These are phyloP conservation scores for Corylus americana DNA, from an alignment of 306 rosid genomes.

Conservation along the genomic window DNA sequence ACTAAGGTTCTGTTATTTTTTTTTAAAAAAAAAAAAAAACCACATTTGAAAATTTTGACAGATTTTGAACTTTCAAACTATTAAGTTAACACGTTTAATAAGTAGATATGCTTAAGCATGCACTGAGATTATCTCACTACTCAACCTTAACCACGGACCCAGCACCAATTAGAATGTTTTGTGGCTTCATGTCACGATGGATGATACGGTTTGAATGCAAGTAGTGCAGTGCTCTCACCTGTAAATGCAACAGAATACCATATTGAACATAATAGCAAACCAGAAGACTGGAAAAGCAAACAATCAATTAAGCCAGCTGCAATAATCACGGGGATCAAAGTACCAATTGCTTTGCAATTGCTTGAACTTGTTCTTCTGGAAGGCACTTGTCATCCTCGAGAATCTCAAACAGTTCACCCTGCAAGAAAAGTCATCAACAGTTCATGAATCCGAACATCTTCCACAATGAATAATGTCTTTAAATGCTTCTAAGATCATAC, in stretches of 20 bases:
- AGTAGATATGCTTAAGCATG: neutral
- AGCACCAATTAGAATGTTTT: constrained; percentile 94
- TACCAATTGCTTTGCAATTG: constrained; percentile 99
- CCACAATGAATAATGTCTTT: constrained; percentile 11
- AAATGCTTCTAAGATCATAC: constrained; percentile 18
- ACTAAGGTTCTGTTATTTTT: neutral
- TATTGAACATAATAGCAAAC: constrained; percentile 5
- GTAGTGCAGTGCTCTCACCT: constrained; percentile 92
- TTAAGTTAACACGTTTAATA: neutral
- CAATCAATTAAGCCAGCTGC: neutral
- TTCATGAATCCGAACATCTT: constrained; percentile 12
- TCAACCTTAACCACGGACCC: constrained; percentile 93
- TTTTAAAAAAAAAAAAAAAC: neutral
- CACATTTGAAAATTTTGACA: neutral
- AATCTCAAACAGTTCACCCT: constrained; percentile 99
- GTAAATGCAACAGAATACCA: constrained; percentile 29
- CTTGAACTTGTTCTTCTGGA: constrained; percentile 99
- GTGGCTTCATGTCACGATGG: constrained; percentile 99
- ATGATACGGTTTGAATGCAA: constrained; percentile 95
- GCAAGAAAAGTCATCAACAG: constrained; percentile 26
- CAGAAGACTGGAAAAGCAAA: constrained; percentile 2
- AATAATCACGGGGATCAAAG: constrained; percentile 17
- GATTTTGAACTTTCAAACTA: neutral
- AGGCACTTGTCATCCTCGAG: constrained; percentile 98
- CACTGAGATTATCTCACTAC: constrained; percentile 12